These are phyloP conservation scores for Macrophomina pseudophaseolina DNA, from an alignment of 2,329 filamentous ascomycete genomes.

Conservation along the genomic window DNA sequence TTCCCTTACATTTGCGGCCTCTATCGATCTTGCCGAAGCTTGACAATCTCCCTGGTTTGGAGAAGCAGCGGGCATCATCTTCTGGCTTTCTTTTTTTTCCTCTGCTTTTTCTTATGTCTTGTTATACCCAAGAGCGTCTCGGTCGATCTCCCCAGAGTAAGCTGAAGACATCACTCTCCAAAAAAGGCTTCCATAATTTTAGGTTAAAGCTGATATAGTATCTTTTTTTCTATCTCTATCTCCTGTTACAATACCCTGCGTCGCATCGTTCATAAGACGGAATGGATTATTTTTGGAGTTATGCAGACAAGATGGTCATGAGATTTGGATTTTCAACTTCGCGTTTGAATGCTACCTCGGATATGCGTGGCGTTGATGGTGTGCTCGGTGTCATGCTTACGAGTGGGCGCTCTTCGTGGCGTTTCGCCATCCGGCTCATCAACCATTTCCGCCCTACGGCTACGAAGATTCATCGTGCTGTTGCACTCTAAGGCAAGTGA, in stretches of 20 bases:
- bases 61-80: not conserved
- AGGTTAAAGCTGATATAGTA: not conserved
- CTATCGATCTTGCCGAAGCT: not conserved
- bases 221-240: not conserved
- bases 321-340: not conserved
- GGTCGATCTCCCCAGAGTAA: not conserved
- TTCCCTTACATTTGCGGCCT: not conserved
- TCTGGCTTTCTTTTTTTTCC: not conserved
- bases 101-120: not conserved
- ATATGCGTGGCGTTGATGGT: not conserved
- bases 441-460: constrained; percentile 5
- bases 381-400: constrained; percentile 10
- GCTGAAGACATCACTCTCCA: not conserved
- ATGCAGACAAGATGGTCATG: not conserved
- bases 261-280: not conserved
- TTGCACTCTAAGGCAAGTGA: not conserved
- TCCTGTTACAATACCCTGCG: not conserved
- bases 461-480: not conserved
- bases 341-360: not conserved
- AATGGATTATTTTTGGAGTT: not conserved
- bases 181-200: not conserved
- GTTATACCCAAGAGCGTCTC: not conserved
- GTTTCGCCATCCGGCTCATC: not conserved
- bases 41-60: not conserved
- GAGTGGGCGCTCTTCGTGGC: not conserved